Conservation (phyloP, 768 basidiomycete genomes). For the Filobasidium floriforme region DNA sequence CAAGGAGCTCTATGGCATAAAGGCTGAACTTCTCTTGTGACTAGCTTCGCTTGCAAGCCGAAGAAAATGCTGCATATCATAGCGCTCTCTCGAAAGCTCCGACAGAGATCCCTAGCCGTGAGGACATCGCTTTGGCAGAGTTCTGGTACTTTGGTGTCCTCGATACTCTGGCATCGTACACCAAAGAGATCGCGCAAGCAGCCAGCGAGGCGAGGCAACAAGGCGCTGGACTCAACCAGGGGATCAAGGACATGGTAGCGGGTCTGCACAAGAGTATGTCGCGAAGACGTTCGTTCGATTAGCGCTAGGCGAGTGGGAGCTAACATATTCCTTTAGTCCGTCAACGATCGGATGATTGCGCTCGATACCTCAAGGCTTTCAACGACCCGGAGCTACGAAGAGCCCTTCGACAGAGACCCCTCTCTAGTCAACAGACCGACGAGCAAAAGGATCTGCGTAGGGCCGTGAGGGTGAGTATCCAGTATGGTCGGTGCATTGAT, state of each 20-base stretch:
- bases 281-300: neutral
- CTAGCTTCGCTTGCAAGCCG: slow-evolving; percentile 51
- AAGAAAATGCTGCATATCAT: slow-evolving; percentile 46
- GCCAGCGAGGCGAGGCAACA: neutral
- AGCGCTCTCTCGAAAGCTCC: slow-evolving; percentile 19
- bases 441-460: neutral
- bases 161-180: slow-evolving; percentile 51
- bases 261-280: slow-evolving; percentile 1
- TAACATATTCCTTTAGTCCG: slow-evolving; percentile 14
- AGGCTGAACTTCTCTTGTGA: neutral
- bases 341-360: slow-evolving; percentile 73
- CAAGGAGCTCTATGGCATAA: neutral
- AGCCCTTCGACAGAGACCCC: neutral
- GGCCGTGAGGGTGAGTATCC: neutral
- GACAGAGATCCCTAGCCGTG: slow-evolving; percentile 17
- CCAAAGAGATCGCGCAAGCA: slow-evolving; percentile 40
- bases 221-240: neutral
- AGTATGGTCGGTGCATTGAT: neutral
- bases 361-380: slow-evolving; percentile 49
- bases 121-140: slow-evolving; percentile 43
- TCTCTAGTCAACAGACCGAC: neutral
- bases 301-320: neutral
- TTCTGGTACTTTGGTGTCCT: slow-evolving; percentile 56
- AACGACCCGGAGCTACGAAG: slow-evolving; percentile 55
- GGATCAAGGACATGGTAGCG: slow-evolving; percentile 2